Conservation (phyloP, 495 filamentous ascomycete genomes). For the Tuber aestivum region DNA sequence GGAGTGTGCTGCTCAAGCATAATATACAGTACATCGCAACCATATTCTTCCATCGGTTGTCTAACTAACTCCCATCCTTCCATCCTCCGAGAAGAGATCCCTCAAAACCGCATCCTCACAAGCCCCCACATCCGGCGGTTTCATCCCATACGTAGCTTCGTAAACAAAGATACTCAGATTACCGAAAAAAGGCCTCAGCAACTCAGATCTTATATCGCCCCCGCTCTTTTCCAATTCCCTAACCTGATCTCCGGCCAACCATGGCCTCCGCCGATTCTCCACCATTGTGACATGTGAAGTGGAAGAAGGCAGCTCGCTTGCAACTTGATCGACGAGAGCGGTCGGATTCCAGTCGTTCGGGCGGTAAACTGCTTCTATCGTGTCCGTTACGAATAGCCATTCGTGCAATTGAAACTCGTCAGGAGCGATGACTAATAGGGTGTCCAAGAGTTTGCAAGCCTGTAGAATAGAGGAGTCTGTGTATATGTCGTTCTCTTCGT, state of each 20-base stretch:
- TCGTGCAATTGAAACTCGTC: conserved; percentile 95
- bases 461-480: conserved; percentile 70
- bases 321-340: conserved; percentile 79
- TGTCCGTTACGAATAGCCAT: conserved; percentile 96
- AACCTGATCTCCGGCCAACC: conserved; percentile 48
- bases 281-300: conserved; percentile 45
- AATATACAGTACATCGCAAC: not conserved
- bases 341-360: conserved; percentile 64
- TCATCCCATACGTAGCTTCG: conserved; percentile 85
- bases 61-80: conserved; percentile 40
- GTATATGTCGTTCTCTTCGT: conserved; percentile 68
- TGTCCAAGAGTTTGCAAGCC: conserved; percentile 85
- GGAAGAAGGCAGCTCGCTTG: conserved; percentile 63
- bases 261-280: conserved; percentile 61
- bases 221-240: conserved; percentile 29
- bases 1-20: not conserved
- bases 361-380: conserved; percentile 90
- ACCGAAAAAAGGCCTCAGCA: conserved; percentile 82
- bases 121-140: conserved; percentile 59
- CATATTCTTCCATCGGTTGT: not conserved
- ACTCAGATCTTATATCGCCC: conserved; percentile 44
- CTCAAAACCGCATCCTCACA: conserved; percentile 63
- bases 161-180: conserved; percentile 87
- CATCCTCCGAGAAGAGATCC: conserved; percentile 78
- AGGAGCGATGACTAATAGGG: conserved; percentile 72